Conservation (phyloP, 768 basidiomycete species). For the Tylopilus felleus region DNA sequence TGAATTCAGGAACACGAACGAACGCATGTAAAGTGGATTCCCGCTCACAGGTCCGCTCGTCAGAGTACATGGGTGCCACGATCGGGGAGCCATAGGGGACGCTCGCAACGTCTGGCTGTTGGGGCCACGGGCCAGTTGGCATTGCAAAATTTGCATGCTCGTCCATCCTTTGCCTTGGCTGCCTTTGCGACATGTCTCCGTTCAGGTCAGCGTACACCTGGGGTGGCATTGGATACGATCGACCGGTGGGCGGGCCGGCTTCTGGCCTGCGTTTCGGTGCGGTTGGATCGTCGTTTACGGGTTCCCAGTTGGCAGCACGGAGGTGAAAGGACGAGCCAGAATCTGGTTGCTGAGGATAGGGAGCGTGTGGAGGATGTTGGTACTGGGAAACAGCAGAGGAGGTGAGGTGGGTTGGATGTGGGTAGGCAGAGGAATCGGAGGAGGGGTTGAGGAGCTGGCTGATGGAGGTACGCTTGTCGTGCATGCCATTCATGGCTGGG, state of each 20-base stretch:
- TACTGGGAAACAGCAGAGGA: constrained; percentile 25
- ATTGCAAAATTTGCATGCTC: constrained; percentile 29
- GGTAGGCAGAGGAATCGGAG: constrained; percentile 36
- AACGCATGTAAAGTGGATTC: constrained; percentile 7
- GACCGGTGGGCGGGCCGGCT: constrained; percentile 29
- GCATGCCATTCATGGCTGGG: constrained; percentile 39
- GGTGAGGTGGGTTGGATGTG: constrained; percentile 30
- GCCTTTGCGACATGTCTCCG: constrained; percentile 30
- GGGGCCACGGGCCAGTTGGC: constrained; percentile 32
- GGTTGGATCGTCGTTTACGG: constrained; percentile 34
- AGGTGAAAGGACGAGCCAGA: constrained; percentile 45
- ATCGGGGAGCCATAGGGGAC: constrained; percentile 44
- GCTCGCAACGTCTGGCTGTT: constrained; percentile 30
- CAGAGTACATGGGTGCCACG: constrained; percentile 50
- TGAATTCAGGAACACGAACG: constrained; percentile 15
- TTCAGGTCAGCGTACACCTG: constrained; percentile 36
- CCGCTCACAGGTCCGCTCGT: constrained; percentile 53
- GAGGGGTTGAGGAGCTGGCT: constrained; percentile 50
- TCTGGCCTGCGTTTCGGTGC: constrained; percentile 36
- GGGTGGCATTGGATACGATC: constrained; percentile 34
- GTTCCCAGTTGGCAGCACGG: constrained; percentile 61
- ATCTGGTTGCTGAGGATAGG: constrained; percentile 29
- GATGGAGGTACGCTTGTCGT: constrained; percentile 52
- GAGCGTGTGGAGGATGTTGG: constrained; percentile 27
- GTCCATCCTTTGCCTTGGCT: constrained; percentile 30